A percentile compares a stretch with the other conserved stretches of the same genome.
Conservation (phyloP, 768 basidiomycete species). For the Xerocomellus chrysenteron region DNA sequence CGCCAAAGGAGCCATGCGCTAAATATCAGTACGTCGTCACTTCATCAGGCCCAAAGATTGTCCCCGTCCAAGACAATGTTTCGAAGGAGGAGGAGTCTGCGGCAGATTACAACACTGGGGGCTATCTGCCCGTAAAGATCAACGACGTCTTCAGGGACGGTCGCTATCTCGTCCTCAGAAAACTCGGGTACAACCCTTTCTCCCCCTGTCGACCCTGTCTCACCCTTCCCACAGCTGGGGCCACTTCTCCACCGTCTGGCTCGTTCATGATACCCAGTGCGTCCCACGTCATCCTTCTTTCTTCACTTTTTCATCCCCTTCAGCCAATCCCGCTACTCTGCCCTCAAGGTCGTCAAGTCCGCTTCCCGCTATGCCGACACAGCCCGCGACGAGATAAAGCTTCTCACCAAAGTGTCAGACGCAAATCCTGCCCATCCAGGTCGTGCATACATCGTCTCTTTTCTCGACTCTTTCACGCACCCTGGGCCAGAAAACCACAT, state of each 20-base stretch:
- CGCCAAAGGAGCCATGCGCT: conserved; percentile 61
- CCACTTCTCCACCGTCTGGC: conserved; percentile 94
- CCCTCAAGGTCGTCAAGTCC: conserved; percentile 94
- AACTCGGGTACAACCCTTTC: conserved; percentile 66
- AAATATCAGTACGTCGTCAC: conserved; percentile 79
- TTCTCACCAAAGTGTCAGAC: conserved; percentile 72
- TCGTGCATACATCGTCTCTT: conserved; percentile 77
- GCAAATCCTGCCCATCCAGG: conserved; percentile 78
- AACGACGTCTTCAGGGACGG: conserved; percentile 81
- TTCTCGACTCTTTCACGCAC: conserved; percentile 88
- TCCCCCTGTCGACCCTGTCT: neutral
- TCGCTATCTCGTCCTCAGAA: conserved; percentile 83
- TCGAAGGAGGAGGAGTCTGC: conserved; percentile 80
- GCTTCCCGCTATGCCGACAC: conserved; percentile 95
- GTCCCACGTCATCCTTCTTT: conserved; percentile 31
- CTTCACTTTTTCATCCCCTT: conserved; percentile 14
- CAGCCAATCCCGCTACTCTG: conserved; percentile 76
- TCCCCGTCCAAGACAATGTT: conserved; percentile 63
- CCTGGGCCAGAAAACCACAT: conserved; percentile 75
- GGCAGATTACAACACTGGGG: conserved; percentile 80
- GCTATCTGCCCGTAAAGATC: conserved; percentile 79
- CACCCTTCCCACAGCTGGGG: conserved; percentile 65
- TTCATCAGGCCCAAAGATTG: conserved; percentile 62
- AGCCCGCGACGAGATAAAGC: conserved; percentile 93
- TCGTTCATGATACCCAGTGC: conserved; percentile 74